Percentiles rank a stretch among this genome's conserved stretches.
These are phyloP conservation scores for Lactarius deliciosus DNA, from an alignment of 768 basidiomycete species.

Conservation along the genomic window DNA sequence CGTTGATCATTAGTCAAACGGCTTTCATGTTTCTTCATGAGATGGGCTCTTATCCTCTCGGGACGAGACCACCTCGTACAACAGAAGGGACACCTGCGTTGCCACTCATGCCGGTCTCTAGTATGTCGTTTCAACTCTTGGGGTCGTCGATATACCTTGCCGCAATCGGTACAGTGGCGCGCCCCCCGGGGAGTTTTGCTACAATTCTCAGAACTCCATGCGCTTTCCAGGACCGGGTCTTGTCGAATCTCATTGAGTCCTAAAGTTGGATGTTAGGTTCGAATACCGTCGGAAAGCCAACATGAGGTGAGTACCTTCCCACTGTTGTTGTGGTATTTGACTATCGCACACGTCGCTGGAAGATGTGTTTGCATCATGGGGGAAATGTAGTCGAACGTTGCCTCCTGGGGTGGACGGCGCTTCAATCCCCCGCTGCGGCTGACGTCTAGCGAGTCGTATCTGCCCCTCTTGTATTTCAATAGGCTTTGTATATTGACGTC, in stretches of 20 bases:
- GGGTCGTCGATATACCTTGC: neutral
- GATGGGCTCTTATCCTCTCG: slow-evolving; percentile 8
- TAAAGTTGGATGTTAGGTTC: neutral
- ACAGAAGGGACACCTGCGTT: slow-evolving; percentile 9
- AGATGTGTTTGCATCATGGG: neutral
- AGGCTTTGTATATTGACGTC: slow-evolving; percentile 38
- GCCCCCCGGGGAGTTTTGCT: no score
- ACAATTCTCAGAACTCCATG: neutral
- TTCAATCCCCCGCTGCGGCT: no score
- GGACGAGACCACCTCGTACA: slow-evolving; percentile 6
- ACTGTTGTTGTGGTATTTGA: neutral
- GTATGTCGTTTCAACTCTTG: slow-evolving; percentile 6
- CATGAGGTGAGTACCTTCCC: neutral
- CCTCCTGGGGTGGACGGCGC: no score
- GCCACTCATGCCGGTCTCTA: neutral
- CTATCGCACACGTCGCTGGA: neutral
- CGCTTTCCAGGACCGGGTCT: neutral
- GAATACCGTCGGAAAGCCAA: neutral
- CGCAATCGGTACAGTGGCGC: neutral
- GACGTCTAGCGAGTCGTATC: no score
- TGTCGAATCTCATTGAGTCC: neutral
- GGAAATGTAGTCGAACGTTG: neutral
- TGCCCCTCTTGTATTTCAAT: no score
- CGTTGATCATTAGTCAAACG: neutral
- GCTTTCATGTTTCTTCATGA: neutral